phyloP scores from a whole-genome alignment of 768 basidiomycete species.

The Serendipita sp. region DNA sequence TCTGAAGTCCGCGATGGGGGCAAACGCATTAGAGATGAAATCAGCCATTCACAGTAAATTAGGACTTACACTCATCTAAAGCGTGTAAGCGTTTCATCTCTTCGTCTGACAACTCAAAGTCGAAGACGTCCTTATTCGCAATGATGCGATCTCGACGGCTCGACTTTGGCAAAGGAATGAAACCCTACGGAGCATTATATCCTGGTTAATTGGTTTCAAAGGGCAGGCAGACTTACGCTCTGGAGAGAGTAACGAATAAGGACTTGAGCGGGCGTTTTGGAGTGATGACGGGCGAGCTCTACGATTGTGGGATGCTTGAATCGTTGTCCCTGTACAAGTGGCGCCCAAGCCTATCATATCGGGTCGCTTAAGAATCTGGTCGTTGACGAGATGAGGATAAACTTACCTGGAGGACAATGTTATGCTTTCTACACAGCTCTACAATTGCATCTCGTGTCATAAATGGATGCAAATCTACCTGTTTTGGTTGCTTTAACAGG shows the following conservation, averaged over 20 bases:
- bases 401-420: slow-evolving; percentile 47
- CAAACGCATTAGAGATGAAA: background rate
- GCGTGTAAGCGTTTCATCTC: slow-evolving; percentile 25
- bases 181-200: slow-evolving; percentile 27
- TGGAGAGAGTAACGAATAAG: slow-evolving; percentile 66
- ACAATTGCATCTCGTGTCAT: slow-evolving; percentile 52
- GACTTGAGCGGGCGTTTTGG: slow-evolving; percentile 41
- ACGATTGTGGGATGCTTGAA: slow-evolving; percentile 43
- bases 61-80: slow-evolving; percentile 13
- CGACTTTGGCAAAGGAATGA: slow-evolving; percentile 31
- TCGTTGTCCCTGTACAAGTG: slow-evolving; percentile 48
- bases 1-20: slow-evolving; percentile 14
- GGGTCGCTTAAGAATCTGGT: background rate
- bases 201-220: slow-evolving; percentile 17
- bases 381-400: too few relatives aligned
- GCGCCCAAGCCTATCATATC: slow-evolving; percentile 47
- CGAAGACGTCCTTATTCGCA: slow-evolving; percentile 29
- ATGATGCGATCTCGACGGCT: slow-evolving; percentile 25
- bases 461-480: slow-evolving; percentile 44
- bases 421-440: slow-evolving; percentile 36
- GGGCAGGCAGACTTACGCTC: slow-evolving; percentile 30
- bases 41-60: background rate
- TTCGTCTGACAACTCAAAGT: slow-evolving; percentile 26
- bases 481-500: background rate
- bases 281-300: slow-evolving; percentile 35